Evolutionary conservation across 345 rosid species (phyloP).

Genomic region (Citrus hindsii): DNA sequence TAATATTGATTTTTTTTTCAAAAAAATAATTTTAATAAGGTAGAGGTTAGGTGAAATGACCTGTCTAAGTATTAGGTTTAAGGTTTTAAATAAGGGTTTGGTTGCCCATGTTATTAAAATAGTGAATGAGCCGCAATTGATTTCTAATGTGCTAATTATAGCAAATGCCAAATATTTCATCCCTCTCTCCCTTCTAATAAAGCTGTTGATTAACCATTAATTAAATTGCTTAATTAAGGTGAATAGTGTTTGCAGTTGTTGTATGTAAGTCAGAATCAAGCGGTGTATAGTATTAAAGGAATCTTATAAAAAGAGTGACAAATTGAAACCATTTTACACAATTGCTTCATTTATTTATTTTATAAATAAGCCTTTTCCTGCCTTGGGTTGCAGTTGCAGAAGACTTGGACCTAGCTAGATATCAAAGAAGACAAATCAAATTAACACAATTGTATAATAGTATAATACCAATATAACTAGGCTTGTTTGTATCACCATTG

Average conservation of each 20-base stretch:
- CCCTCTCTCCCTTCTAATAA: not conserved
- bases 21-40: not conserved
- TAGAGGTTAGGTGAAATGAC: constrained; percentile 18
- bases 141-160: not conserved
- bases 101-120: not conserved
- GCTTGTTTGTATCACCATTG: not conserved
- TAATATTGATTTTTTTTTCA: not conserved
- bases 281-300: not conserved
- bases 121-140: not conserved
- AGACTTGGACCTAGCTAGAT: not conserved
- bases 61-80: constrained; percentile 3
- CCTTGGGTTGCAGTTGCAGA: not conserved
- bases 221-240: not conserved
- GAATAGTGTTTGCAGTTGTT: not conserved
- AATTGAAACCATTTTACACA: not conserved
- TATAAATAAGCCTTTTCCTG: not conserved
- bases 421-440: not conserved
- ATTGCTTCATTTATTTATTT: not conserved
- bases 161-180: not conserved
- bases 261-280: not conserved
- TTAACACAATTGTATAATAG: not conserved
- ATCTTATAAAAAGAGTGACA: not conserved
- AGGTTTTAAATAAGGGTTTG: not conserved
- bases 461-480: not conserved
- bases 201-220: not conserved